These are phyloP conservation scores for Leishmania guyanensis DNA, from an alignment of 208 protist species.

Conservation along the genomic window DNA sequence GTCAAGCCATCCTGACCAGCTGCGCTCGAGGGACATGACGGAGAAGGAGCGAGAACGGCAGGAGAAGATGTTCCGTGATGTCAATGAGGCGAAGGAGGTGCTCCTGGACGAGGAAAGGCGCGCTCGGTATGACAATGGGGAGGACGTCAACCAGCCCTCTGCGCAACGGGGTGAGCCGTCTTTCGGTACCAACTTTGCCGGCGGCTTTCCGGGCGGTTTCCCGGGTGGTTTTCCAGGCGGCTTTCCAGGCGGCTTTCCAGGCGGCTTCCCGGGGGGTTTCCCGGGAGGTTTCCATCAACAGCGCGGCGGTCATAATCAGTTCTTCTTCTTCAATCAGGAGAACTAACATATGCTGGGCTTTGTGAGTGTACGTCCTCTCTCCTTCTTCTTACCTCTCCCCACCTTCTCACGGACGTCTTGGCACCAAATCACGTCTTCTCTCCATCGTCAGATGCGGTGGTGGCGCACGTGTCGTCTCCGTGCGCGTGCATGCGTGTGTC, in stretches of 20 bases:
- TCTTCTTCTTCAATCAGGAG: slow-evolving; percentile 46
- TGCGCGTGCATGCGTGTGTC: not conserved
- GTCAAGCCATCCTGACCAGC: slow-evolving; percentile 88
- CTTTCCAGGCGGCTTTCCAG: slow-evolving; percentile 22
- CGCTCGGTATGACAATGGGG: slow-evolving; percentile 85
- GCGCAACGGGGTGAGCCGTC: slow-evolving; percentile 43
- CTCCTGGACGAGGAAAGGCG: slow-evolving; percentile 89
- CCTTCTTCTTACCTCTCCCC: not conserved
- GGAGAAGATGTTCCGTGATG: slow-evolving; percentile 85
- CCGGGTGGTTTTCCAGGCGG: slow-evolving; percentile 4
- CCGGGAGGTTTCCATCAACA: slow-evolving; percentile 30
- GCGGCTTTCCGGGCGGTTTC: slow-evolving; percentile 36
- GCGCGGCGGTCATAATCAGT: slow-evolving; percentile 37
- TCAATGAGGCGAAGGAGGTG: slow-evolving; percentile 93
- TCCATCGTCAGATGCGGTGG: no score
- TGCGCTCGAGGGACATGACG: slow-evolving; percentile 72
- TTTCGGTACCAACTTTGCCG: slow-evolving; percentile 36
- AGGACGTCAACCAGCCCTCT: slow-evolving; percentile 82
- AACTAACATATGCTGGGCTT: not conserved
- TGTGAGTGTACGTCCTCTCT: not conserved
- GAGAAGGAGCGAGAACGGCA: slow-evolving; percentile 69
- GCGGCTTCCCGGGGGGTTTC: not conserved
- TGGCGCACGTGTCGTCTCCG: not conserved
- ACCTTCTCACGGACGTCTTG: not conserved
- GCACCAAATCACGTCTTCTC: not conserved